Base-by-base conservation (phyloP, 345 rosid species). In the Hypericum perforatum region DNA sequence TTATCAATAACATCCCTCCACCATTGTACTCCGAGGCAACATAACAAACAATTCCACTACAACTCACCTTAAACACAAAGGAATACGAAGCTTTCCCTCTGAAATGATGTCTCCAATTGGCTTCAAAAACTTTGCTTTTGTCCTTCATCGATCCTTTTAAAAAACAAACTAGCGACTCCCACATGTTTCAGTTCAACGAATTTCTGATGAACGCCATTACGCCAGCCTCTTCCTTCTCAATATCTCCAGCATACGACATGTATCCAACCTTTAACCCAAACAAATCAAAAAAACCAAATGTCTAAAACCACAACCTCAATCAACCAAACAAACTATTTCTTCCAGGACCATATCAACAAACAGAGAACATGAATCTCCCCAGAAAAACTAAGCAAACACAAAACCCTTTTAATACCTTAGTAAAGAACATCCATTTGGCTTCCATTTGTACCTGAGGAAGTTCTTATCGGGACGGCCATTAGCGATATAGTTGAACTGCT, bases 401-500 rank as follows among this genome's bases (percentile, higher is more conserved):
- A n/a, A n/a, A n/a, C n/a, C n/a, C n/a, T 9, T 39, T 16, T 2
- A 11, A 43, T 56, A 85, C 98, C 98, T 78, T 10, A 97, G 98
- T 57, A 92, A 72, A 64, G 39, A 64, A 61, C 98, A 92, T 15
- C 82, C 75, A 53, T 73, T 78, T 9, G 98, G 98, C 80, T 80
- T 85, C 98, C 98, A 92, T 67, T 82, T 88, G 37, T 71, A 57
- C 65, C 98, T 5, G 89, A n/a, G n/a, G n/a, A n/a, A n/a, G n/a
- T n/a, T n/a, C n/a, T n/a, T n/a, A n/a, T n/a, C n/a, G n/a, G n/a
- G 85, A 70, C 97, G 77, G 12, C 97, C 95, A 44, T 92, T 92
- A 45, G 37, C 46, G 37, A 88, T 53, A 59, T 97, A 92, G 13
- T 77, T 77, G 60, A 92, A 92, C 49, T 88, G 98, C 63, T 77